Evolutionary conservation across 345 rosid species (phyloP).

Genomic region (Brassica nigra): DNA sequence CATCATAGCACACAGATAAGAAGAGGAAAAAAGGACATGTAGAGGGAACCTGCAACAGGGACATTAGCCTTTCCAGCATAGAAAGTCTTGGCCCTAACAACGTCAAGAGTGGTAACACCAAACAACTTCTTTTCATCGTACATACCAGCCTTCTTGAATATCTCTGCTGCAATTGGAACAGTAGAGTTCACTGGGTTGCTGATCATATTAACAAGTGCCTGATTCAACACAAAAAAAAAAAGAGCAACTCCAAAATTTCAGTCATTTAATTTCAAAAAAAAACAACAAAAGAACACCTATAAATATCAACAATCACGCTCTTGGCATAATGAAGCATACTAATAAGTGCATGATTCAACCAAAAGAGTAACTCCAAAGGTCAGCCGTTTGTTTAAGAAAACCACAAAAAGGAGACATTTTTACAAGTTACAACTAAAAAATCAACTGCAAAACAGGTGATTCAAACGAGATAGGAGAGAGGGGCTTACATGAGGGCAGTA

Average conservation of each 20-base stretch:
- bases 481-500: constrained; percentile 54
- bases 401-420: no score
- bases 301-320: constrained; percentile 13
- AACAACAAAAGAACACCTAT: neutral
- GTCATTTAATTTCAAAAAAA: neutral
- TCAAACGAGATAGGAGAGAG: neutral
- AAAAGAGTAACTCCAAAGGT: neutral
- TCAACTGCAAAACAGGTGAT: neutral
- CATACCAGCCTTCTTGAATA: constrained; percentile 74
- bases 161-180: constrained; percentile 74
- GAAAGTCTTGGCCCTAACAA: constrained; percentile 81
- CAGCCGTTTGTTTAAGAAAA: neutral
- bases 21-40: no score
- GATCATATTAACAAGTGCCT: constrained; percentile 66
- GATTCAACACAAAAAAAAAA: neutral
- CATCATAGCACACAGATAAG: neutral
- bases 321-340: no score
- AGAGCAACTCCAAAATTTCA: neutral
- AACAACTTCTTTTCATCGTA: constrained; percentile 65
- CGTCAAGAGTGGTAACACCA: constrained; percentile 83
- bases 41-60: constrained; percentile 38
- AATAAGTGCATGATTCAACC: constrained; percentile 26
- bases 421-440: neutral
- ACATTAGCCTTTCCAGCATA: constrained; percentile 72
- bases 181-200: constrained; percentile 87